Percentiles rank a stretch among this genome's conserved stretches.
These are phyloP conservation scores for Thelonectria blattea DNA, from an alignment of 2,329 filamentous ascomycete species.

Conservation along the genomic window DNA sequence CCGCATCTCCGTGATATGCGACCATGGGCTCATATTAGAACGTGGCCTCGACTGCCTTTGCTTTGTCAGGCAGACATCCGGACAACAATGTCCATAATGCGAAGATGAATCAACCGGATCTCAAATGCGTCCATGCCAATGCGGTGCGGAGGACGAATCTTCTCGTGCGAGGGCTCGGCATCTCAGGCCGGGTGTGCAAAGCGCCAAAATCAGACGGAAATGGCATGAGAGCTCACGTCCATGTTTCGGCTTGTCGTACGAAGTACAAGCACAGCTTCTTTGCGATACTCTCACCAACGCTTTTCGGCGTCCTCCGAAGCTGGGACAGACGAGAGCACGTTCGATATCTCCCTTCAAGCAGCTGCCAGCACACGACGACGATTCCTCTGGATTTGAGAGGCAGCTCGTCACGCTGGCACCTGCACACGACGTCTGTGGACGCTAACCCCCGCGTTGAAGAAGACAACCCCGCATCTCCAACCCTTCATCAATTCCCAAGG, in stretches of 20 bases:
- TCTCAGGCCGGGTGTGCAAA: neutral
- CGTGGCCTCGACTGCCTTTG: conserved; percentile 9
- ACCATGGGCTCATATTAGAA: conserved; percentile 23
- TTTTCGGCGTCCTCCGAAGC: conserved; percentile 27
- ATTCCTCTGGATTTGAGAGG: conserved; percentile 5
- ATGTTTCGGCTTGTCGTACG: neutral
- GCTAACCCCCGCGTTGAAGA: conserved; percentile 40
- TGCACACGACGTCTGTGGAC: conserved; percentile 20
- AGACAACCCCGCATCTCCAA: conserved; percentile 36
- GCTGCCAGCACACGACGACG: neutral
- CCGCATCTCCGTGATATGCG: conserved; percentile 21
- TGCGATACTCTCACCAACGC: conserved; percentile 7
- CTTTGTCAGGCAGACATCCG: neutral
- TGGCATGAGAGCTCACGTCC: neutral
- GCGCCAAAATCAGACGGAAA: neutral
- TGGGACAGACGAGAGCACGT: conserved; percentile 19
- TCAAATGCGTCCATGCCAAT: too few species aligned
- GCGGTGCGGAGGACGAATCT: too few species aligned
- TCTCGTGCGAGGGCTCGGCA: too few species aligned
- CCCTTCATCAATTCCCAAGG: neutral
- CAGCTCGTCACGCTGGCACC: conserved; percentile 34
- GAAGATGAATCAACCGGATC: neutral
- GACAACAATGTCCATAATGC: neutral
- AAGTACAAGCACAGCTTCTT: neutral
- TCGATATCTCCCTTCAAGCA: conserved; percentile 25